Percentiles rank a stretch among this genome's conserved stretches.
phyloP scores from a whole-genome alignment of 345 rosid genomes.

The Noccaea caerulescens region DNA sequence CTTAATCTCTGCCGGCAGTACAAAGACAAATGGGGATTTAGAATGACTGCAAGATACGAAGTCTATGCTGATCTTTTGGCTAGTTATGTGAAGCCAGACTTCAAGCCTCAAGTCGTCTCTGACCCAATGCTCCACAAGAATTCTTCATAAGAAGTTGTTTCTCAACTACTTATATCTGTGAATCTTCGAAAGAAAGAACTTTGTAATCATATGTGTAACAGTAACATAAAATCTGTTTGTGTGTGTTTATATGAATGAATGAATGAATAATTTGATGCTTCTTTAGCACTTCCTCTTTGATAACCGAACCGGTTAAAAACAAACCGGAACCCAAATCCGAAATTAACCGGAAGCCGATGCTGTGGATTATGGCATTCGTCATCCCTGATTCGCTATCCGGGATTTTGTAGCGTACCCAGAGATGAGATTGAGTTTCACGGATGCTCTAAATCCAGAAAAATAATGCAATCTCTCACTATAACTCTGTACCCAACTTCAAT shows the following conservation, averaged over 20 bases:
- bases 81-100: conserved; percentile 68
- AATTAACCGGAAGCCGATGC: conserved; percentile 19
- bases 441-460: conserved; percentile 18
- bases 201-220: conserved; percentile 12
- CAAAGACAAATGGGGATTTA: conserved; percentile 96
- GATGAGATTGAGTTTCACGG: conserved; percentile 24
- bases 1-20: conserved; percentile 87
- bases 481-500: conserved; percentile 37
- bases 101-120: conserved; percentile 71
- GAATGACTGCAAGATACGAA: conserved; percentile 86
- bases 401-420: conserved; percentile 14
- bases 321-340: conserved; percentile 18
- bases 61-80: conserved; percentile 64
- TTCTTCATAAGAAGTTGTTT: conserved; percentile 41
- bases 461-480: conserved; percentile 37
- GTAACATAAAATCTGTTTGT: conserved; percentile 23
- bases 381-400: not conserved
- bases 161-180: not conserved
- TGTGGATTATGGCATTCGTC: not conserved
- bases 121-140: conserved; percentile 77
- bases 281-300: not conserved
- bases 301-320: conserved; percentile 7
- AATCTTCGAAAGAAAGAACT: conserved; percentile 22
- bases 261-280: conserved; percentile 11
- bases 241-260: not conserved